A percentile compares a stretch with the other conserved stretches of the same genome.
Conservation (phyloP, 768 basidiomycete species). For the Tylopilus sp. region DNA sequence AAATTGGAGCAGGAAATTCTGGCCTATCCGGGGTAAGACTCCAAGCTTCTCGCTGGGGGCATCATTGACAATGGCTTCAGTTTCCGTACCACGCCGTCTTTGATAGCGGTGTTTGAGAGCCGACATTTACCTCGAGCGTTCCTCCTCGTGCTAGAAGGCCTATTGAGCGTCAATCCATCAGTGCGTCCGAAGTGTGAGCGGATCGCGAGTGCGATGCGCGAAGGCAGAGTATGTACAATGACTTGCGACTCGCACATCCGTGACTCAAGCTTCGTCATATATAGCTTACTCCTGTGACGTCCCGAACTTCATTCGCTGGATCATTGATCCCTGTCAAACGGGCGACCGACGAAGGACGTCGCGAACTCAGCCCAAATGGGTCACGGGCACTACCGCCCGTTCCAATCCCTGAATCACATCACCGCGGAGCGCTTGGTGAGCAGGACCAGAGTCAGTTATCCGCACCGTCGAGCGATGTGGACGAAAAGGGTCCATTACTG, state of each 20-base stretch:
- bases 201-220: slow-evolving; percentile 62
- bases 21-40: slow-evolving; percentile 65
- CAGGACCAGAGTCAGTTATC: neutral
- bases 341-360: slow-evolving; percentile 9
- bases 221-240: slow-evolving; percentile 61
- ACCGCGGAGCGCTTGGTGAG: slow-evolving; percentile 1
- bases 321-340: slow-evolving; percentile 25
- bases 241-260: neutral
- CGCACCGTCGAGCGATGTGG: neutral
- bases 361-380: slow-evolving; percentile 8
- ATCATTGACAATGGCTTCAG: slow-evolving; percentile 28
- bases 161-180: slow-evolving; percentile 59
- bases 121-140: slow-evolving; percentile 72
- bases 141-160: slow-evolving; percentile 66
- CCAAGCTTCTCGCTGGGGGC: neutral
- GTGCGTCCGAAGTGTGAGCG: slow-evolving; percentile 71
- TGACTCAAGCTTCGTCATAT: slow-evolving; percentile 1
- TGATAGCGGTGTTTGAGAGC: slow-evolving; percentile 58
- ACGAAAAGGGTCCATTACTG: slow-evolving; percentile 12
- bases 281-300: slow-evolving; percentile 28
- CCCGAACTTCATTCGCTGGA: slow-evolving; percentile 8
- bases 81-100: slow-evolving; percentile 47
- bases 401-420: neutral
- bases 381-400: slow-evolving; percentile 19
- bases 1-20: slow-evolving; percentile 70